Base-by-base conservation (phyloP, 768 basidiomycete species). In the Russula sp. region DNA sequence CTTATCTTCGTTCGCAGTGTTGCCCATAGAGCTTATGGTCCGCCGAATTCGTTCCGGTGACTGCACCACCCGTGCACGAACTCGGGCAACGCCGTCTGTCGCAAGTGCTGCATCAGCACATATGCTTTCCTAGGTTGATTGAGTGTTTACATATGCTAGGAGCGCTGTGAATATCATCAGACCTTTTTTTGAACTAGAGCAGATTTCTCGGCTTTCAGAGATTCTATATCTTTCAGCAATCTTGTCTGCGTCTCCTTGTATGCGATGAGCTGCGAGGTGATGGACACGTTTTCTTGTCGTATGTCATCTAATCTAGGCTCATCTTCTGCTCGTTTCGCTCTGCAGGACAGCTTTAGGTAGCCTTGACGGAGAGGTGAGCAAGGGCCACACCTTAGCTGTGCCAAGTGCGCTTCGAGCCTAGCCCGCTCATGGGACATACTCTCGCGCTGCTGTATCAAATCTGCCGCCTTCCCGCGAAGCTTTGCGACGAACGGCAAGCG, bases 31-130 rank as follows among this genome's bases (percentile, higher is more conserved):
- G 11, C 79, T 73, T 67, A 96, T 96, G 46, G 84, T 88, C 54
- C 86, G 83, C 70, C 87, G 89, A 66, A 96, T 88, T 48, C 93
- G 82, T 50, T 96, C 94, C 0, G 94, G 94, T 0, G 91, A 93
- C 71, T 93, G 90, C 3, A 97, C 93, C 64, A 97, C 87, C 32
- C 93, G 84, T 34, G 83, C 77, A 53, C 83, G 79, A 0, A 85
- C 85, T 46, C 86, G 82, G 13, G 75, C 74, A 64, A 90, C 85
- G 48, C 78, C 76, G 59, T 89, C 86, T 45, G 80, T 75, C 25
- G 85, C 74, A 47, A 79, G 77, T 7, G 81, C 75, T 10, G 85
- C 78, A 53, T 91, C 86, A 2, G 76, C 76, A 63, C 82, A 82
- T 32, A 89, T 75, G 60, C 73, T 77, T 75, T 89, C 86, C 84